A percentile compares a stretch with the other conserved stretches of the same genome.
Evolutionary conservation across 345 rosid genomes (phyloP).

Genomic region (Conringia planisiliqua): DNA sequence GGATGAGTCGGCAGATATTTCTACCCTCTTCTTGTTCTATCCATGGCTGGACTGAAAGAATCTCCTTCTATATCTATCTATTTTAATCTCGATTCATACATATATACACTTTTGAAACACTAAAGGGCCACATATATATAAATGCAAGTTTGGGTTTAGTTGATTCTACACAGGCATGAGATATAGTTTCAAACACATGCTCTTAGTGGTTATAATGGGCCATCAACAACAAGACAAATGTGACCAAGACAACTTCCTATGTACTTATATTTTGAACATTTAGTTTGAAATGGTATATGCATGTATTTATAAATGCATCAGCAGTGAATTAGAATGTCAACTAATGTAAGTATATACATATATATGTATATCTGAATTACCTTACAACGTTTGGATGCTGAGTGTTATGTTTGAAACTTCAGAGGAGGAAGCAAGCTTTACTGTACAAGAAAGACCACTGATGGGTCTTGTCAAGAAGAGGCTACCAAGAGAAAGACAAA

Average conservation of each 20-base stretch:
- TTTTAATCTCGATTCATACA: neutral
- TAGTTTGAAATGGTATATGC: conserved; percentile 21
- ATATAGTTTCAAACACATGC: conserved; percentile 12
- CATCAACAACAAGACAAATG: conserved; percentile 24
- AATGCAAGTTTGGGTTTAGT: neutral
- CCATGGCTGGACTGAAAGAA: conserved; percentile 89
- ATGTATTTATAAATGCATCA: conserved; percentile 8
- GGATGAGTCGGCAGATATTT: conserved; percentile 98
- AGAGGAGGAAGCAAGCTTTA: conserved; percentile 16
- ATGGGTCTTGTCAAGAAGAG: conserved; percentile 39
- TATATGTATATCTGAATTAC: neutral
- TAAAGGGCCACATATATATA: neutral
- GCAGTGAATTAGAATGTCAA: conserved; percentile 5
- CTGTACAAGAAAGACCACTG: conserved; percentile 28
- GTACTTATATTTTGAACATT: conserved; percentile 8
- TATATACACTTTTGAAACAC: neutral
- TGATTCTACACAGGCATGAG: conserved; percentile 12
- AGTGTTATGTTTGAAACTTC: conserved; percentile 15
- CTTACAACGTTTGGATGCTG: conserved; percentile 19
- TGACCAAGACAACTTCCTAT: conserved; percentile 18
- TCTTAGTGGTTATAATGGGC: conserved; percentile 12
- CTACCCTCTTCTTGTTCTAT: conserved; percentile 48
- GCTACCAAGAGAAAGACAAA: conserved; percentile 32
- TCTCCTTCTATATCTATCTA: conserved; percentile 47
- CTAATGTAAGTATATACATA: neutral